phyloP scores from a whole-genome alignment of 2,329 filamentous ascomycete genomes.

The Fusarium sp. region DNA sequence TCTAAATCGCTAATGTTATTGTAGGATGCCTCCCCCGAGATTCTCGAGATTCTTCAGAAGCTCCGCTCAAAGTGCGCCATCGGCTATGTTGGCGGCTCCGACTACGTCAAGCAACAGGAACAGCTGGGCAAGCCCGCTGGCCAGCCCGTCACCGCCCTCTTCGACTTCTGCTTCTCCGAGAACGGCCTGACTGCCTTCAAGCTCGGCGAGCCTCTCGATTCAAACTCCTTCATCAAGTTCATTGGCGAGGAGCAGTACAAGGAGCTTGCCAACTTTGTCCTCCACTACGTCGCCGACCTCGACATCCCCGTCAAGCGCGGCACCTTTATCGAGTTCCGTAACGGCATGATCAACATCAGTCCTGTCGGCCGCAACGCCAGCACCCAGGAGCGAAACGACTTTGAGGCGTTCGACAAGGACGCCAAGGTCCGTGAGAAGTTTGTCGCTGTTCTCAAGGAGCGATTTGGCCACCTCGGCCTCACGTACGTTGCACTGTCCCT shows the following conservation, averaged over 20 bases:
- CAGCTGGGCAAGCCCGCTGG: slow-evolving; percentile 78
- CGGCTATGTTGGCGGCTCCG: slow-evolving; percentile 91
- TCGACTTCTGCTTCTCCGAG: slow-evolving; percentile 98
- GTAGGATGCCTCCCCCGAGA: slow-evolving; percentile 79
- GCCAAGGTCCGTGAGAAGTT: slow-evolving; percentile 82
- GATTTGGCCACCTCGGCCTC: slow-evolving; percentile 84
- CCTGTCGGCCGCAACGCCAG: slow-evolving; percentile 89
- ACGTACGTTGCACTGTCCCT: slow-evolving; percentile 69
- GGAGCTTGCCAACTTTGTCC: slow-evolving; percentile 77
- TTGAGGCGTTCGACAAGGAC: slow-evolving; percentile 81
- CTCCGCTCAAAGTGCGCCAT: slow-evolving; percentile 91
- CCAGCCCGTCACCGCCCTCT: slow-evolving; percentile 80
- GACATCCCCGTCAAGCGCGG: slow-evolving; percentile 86
- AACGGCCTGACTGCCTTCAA: slow-evolving; percentile 95
- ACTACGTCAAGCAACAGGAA: slow-evolving; percentile 95
- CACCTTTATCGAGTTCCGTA: slow-evolving; percentile 89
- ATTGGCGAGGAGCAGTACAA: slow-evolving; percentile 88
- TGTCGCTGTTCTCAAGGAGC: slow-evolving; percentile 79
- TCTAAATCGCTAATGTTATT: background rate
- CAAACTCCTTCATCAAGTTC: slow-evolving; percentile 90
- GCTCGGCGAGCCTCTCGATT: slow-evolving; percentile 78
- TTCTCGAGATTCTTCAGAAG: slow-evolving; percentile 80
- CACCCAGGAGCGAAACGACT: slow-evolving; percentile 82
- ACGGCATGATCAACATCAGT: slow-evolving; percentile 90
- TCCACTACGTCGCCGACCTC: slow-evolving; percentile 86